Evolutionary conservation across 352 stramenopile species (phyloP).

Genomic region (Aphanomyces cochlioides): DNA sequence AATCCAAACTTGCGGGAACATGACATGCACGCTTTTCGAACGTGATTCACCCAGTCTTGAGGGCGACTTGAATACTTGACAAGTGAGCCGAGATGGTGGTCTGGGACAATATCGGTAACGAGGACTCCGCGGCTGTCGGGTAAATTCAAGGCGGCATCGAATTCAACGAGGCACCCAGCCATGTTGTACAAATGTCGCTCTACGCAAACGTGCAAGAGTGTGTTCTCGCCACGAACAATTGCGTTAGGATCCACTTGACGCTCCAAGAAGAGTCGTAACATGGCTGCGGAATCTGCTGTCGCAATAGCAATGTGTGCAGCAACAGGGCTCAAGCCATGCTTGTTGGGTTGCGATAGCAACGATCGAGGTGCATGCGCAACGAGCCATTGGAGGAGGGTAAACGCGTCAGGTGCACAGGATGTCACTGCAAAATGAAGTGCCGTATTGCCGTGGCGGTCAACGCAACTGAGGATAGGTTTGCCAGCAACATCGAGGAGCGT

Average conservation of each 20-base stretch:
- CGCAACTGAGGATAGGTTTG: conserved; percentile 48
- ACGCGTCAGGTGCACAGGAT: conserved; percentile 37
- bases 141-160: conserved; percentile 66
- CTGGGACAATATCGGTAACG: conserved; percentile 69
- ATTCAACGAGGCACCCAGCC: conserved; percentile 54
- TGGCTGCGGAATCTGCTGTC: conserved; percentile 62
- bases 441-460: conserved; percentile 75
- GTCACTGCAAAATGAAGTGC: conserved; percentile 78
- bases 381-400: conserved; percentile 54
- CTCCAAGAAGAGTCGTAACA: conserved; percentile 69
- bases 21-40: conserved; percentile 68
- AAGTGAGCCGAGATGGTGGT: conserved; percentile 65
- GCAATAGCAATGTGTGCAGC: conserved; percentile 69
- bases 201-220: conserved; percentile 73
- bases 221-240: conserved; percentile 62
- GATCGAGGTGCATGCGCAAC: conserved; percentile 41
- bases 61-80: conserved; percentile 69
- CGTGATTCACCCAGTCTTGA: conserved; percentile 69
- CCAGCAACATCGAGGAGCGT: conserved; percentile 55
- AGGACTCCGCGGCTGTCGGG: conserved; percentile 69
- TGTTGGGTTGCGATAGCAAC: conserved; percentile 63
- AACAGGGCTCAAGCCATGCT: conserved; percentile 69
- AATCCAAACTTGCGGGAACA: conserved; percentile 65
- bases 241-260: conserved; percentile 75
- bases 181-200: conserved; percentile 74